Conservation (phyloP, 495 filamentous ascomycete genomes). For the Wilcoxina mikolae region DNA sequence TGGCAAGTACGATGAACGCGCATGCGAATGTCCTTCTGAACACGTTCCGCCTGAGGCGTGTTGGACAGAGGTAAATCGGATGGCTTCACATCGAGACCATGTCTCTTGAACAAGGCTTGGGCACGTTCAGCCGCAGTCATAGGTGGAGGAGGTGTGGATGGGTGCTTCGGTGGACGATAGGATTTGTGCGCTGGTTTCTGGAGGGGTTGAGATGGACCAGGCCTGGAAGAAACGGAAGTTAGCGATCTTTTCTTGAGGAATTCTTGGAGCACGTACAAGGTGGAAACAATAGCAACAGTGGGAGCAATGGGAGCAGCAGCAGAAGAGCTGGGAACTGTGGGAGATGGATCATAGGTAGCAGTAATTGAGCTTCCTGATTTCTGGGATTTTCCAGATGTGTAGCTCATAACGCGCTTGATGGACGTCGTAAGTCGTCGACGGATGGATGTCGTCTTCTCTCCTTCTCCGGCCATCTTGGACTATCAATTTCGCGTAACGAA, state of each 20-base stretch:
- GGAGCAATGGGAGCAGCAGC: neutral
- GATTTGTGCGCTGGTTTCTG: neutral
- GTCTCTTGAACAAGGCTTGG: constrained; percentile 28
- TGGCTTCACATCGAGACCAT: constrained; percentile 23
- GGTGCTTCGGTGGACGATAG: constrained; percentile 12
- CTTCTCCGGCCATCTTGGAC: constrained; percentile 23
- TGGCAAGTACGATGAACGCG: constrained; percentile 74
- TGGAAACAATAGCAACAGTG: constrained; percentile 3
- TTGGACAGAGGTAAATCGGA: constrained; percentile 23
- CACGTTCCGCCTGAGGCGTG: constrained; percentile 34
- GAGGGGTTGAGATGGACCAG: neutral
- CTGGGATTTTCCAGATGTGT: constrained; percentile 5
- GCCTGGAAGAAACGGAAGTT: neutral
- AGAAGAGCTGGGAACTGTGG: neutral
- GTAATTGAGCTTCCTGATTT: constrained; percentile 6
- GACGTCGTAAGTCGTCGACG: constrained; percentile 20
- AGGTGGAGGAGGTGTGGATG: constrained; percentile 15
- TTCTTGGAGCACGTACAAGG: neutral
- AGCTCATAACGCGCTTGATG: constrained; percentile 24
- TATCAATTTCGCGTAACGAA: no score
- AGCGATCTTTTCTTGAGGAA: neutral
- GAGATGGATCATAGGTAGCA: neutral
- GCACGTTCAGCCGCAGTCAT: constrained; percentile 23
- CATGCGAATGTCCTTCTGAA: constrained; percentile 85
- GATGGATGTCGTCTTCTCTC: constrained; percentile 17